A percentile compares a stretch with the other conserved stretches of the same genome.
Evolutionary conservation across 169 alveolate genomes (phyloP).

Genomic region (Babesia sp.): DNA sequence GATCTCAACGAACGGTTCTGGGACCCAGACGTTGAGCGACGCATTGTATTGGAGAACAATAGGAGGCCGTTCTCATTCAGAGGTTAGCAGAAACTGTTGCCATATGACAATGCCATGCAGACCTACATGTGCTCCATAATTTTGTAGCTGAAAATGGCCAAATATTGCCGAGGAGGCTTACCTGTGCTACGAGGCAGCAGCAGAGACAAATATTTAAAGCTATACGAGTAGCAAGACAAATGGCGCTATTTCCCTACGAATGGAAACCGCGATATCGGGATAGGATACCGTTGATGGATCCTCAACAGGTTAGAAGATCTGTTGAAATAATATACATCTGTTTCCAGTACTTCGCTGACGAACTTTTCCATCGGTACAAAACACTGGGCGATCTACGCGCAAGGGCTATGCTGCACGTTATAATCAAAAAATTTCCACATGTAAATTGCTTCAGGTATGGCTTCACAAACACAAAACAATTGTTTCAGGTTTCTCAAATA

Average conservation of each 20-base stretch:
- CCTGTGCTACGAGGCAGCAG: constrained; percentile 79
- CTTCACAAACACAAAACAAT: neutral
- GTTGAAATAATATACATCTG: neutral
- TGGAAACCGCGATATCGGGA: constrained; percentile 78
- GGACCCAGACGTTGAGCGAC: constrained; percentile 75
- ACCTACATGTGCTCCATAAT: constrained; percentile 77
- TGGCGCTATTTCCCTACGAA: constrained; percentile 84
- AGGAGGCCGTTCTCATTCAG: constrained; percentile 67
- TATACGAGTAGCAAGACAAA: constrained; percentile 76
- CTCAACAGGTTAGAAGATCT: constrained; percentile 53
- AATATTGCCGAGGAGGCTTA: constrained; percentile 78
- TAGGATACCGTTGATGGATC: constrained; percentile 81
- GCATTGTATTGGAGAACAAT: constrained; percentile 70
- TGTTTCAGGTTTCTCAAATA: constrained; percentile 39
- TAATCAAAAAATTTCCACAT: constrained; percentile 71
- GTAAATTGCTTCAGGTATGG: constrained; percentile 69
- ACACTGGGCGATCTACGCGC: constrained; percentile 75
- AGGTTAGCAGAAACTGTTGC: constrained; percentile 19
- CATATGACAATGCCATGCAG: constrained; percentile 33
- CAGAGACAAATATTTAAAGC: constrained; percentile 81
- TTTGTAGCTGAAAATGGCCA: constrained; percentile 82
- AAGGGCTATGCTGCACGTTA: constrained; percentile 76
- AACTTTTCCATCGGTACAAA: constrained; percentile 72
- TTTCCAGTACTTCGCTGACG: constrained; percentile 77
- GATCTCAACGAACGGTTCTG: constrained; percentile 75